phyloP scores from a whole-genome alignment of 225 moss, liverwort and hornwort genomes.

The Bryoerythrophyllum caledonicum region DNA sequence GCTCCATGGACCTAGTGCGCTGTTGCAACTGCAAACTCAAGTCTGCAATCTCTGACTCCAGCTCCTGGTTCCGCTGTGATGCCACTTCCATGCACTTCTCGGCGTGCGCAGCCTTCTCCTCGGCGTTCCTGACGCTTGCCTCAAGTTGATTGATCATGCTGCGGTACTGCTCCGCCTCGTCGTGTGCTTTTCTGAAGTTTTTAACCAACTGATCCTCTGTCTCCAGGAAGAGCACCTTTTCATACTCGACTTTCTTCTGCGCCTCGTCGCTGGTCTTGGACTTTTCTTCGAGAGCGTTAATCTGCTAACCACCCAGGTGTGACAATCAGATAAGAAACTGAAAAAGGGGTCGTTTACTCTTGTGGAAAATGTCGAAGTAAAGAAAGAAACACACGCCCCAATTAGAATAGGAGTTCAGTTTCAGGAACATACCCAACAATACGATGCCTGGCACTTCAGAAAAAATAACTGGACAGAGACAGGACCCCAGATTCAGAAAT shows the following conservation, averaged over 20 bases:
- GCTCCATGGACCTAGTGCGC: conserved; percentile 17
- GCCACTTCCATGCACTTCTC: conserved; percentile 39
- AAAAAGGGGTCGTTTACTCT: too few species aligned
- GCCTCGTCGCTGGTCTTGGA: conserved; percentile 46
- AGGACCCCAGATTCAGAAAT: conserved; percentile 26
- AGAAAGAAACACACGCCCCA: conserved; percentile 6
- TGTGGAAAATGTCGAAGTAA: too few species aligned
- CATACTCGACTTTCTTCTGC: conserved; percentile 56
- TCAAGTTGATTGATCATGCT: conserved; percentile 41
- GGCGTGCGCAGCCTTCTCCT: conserved; percentile 37
- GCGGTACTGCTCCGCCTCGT: conserved; percentile 42
- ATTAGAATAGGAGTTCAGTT: conserved; percentile 14
- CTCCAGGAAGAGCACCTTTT: conserved; percentile 52
- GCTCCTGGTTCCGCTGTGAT: conserved; percentile 31
- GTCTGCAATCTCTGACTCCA: conserved; percentile 39
- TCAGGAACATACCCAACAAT: conserved; percentile 27
- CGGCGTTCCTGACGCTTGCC: conserved; percentile 33
- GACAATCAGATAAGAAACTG: conserved; percentile 22
- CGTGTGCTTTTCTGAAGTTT: conserved; percentile 45
- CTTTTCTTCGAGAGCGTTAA: conserved; percentile 43
- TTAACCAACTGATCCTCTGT: conserved; percentile 55
- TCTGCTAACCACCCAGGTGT: conserved; percentile 38
- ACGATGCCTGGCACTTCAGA: conserved; percentile 28
- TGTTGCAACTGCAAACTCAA: conserved; percentile 21
- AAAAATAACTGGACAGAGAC: conserved; percentile 33